Evolutionary conservation across 176 grass and related monocot species (phyloP), one percentile per base, ranked within the genome.

Genomic region (Carex myosuroides): DNA sequence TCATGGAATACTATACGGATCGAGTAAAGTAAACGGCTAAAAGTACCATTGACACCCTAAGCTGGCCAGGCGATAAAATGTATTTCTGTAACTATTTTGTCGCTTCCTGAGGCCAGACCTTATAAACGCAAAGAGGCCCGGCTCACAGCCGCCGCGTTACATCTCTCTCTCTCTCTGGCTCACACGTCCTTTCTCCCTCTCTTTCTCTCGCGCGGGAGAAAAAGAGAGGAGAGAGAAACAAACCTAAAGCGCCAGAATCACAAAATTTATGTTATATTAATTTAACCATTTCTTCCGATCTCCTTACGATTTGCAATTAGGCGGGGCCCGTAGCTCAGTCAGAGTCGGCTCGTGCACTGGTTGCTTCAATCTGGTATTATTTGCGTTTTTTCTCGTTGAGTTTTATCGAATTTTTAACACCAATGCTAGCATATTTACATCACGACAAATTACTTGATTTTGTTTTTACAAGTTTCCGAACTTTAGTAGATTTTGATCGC

Each of bases 361-460:
- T 20, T 44, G 57, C 59, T 63, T 81, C 79, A 33, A 81, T 81
- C 79, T 81, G 22, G 79, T 81, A 60, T 62, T 62, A 22, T 81
- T 24, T 17, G 6, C 37, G 6, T 13, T 44, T 44, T 46, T 46
- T 12, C 4, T 65, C n/a, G 3, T 12, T 44, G 17, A 20, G 46
- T 74, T 74, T 50, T 21, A 13, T 75, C 4, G 6, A 13, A 13
- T 14, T 26, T 29, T 13, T 74, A 14, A 71, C 68, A 21, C 37
- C 33, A 46, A 71, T 71, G 17, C 68, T 20, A 71, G 37, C 17
- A 3, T 71, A 21, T 41, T 63, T 80, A 35, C 17, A 7, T 60
- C 26, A 5, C 24, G 29, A 6, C 26, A 16, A 33, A 33, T 21
- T 44, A 12, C 7, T 62, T 62, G 5, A 8, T 50, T 16, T 44